Base-by-base conservation (phyloP, 805 yeast species). In the Candida namnaoensis region DNA sequence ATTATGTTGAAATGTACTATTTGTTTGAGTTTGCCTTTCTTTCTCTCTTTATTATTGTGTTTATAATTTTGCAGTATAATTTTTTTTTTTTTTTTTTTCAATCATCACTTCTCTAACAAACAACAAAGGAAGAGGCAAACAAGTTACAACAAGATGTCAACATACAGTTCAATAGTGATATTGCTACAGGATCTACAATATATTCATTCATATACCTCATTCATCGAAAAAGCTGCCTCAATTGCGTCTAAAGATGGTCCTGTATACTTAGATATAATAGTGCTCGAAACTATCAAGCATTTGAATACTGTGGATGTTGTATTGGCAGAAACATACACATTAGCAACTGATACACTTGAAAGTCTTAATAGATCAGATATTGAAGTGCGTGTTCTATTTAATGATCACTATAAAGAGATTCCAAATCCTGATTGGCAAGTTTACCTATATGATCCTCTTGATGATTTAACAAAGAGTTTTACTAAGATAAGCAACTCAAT, bases 361-460 rank as follows among this genome's bases (percentile, higher is more conserved):
- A 27, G 42, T 1, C 5, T 44, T 1, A 45, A 35, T 1, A 49
- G 40, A 32, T 26, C 50, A 5, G 44, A 40, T 12, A 39, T 52
- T 2, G 39, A 46, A 8, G 47, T 46, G 9, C 27, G 36, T 2
- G 58, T 56, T 4, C 46, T 56, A n/a, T 54, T 48, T 43, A 54
- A 53, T 39, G 49, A 44, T 2, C 57, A 56, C 27, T 53, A 51
- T 44, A 41, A 37, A 24, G 51, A 50, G 26, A 23, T 49, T 10
- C 14, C 40, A 3, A 28, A 37, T 12, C 51, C 50, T 6, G 23
- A 23, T 0, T 56, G 60, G 60, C 49, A 55, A 7, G 15, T 41
- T 4, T 35, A 51, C 4, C 14, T 52, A 9, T 12, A 40, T 10
- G 56, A 50, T 33, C 35, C 49, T 7, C 30, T 44, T 9, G 60